phyloP scores from a whole-genome alignment of 768 basidiomycete species.

The Asterophora parasitica region DNA sequence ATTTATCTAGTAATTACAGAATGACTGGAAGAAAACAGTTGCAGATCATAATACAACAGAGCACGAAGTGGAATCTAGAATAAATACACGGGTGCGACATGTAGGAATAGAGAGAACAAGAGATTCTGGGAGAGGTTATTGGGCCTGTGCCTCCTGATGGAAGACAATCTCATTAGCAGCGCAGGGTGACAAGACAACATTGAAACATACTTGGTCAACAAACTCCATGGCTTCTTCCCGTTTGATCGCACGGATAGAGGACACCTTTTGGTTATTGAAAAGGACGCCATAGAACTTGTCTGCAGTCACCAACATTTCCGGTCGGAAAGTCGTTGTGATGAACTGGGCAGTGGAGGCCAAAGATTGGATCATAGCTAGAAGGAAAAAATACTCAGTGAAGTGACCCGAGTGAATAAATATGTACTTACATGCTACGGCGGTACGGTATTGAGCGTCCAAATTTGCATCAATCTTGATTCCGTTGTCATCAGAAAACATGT shows the following conservation, averaged over 20 bases:
- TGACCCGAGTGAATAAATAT: background rate
- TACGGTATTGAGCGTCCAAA: conserved; percentile 94
- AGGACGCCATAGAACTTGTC: conserved; percentile 97
- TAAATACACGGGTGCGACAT: conserved; percentile 1
- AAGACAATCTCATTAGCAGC: background rate
- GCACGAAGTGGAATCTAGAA: conserved; percentile 3
- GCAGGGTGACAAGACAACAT: background rate
- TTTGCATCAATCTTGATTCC: conserved; percentile 85
- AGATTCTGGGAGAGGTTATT: conserved; percentile 14
- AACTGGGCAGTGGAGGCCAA: conserved; percentile 87
- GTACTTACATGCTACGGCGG: conserved; percentile 85
- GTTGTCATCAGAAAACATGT: background rate
- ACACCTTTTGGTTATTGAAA: conserved; percentile 95
- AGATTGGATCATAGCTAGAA: conserved; percentile 86
- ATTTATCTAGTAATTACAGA: background rate
- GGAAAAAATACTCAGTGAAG: background rate
- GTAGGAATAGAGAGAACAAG: conserved; percentile 2
- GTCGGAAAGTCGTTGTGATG: conserved; percentile 97
- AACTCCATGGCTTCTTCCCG: conserved; percentile 92
- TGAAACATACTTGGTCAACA: conserved; percentile 69
- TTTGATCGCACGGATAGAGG: conserved; percentile 81
- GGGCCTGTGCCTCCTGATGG: conserved; percentile 26
- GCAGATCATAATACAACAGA: conserved; percentile 5
- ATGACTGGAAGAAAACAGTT: background rate
- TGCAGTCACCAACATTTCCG: conserved; percentile 93